Conservation (phyloP, 2,329 filamentous ascomycete genomes). For the Botryotinia globosa region DNA sequence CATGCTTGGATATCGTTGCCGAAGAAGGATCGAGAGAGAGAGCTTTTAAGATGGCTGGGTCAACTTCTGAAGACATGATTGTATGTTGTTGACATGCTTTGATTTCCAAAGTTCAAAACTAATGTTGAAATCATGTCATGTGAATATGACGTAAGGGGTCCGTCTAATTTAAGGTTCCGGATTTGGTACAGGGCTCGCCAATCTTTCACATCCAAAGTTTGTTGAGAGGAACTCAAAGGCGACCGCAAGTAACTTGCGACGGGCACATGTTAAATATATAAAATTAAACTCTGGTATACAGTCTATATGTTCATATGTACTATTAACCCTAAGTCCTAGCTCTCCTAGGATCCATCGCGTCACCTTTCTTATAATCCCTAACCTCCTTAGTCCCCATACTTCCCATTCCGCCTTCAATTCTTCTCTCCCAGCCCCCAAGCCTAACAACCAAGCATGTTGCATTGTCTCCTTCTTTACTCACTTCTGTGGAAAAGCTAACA, state of each 20-base stretch:
- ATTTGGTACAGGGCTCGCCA: not conserved
- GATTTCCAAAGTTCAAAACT: not conserved
- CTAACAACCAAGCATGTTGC: slow-evolving; percentile 66
- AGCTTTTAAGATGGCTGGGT: slow-evolving; percentile 60
- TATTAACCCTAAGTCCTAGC: slow-evolving; percentile 41
- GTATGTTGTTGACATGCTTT: not conserved
- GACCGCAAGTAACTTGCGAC: not conserved
- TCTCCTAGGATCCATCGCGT: slow-evolving; percentile 78
- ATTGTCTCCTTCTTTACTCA: slow-evolving; percentile 60
- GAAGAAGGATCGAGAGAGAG: slow-evolving; percentile 51
- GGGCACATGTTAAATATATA: not conserved
- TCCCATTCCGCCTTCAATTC: slow-evolving; percentile 81
- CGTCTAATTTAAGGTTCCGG: not conserved
- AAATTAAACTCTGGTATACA: not conserved
- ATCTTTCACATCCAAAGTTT: not conserved
- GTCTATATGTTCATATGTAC: slow-evolving; percentile 6
- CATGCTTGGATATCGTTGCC: slow-evolving; percentile 57
- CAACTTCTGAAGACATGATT: slow-evolving; percentile 50
- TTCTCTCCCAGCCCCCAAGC: slow-evolving; percentile 66
- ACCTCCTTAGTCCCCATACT: slow-evolving; percentile 91
- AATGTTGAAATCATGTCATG: not conserved
- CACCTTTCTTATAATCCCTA: slow-evolving; percentile 74
- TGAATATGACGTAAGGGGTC: slow-evolving; percentile 16
- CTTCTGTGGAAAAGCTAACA: slow-evolving; percentile 85
- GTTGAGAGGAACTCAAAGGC: not conserved